Evolutionary conservation across 2,329 filamentous ascomycete species (phyloP), one percentile per base, ranked within the genome.

Genomic region (Aspergillus vadensis): DNA sequence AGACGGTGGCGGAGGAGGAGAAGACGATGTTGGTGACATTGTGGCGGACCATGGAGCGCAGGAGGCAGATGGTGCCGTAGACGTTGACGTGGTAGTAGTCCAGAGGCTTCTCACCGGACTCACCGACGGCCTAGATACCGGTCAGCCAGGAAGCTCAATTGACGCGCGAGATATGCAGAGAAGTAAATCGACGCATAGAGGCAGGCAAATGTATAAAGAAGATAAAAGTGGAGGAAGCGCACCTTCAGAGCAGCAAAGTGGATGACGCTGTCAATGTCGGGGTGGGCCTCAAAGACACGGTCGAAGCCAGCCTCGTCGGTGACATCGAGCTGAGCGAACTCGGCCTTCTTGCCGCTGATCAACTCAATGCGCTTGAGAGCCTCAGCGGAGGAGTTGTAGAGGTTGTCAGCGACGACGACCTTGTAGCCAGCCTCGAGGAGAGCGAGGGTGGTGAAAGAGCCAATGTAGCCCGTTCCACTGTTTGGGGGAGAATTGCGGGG

Each of bases 41-140:
- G 84, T 97, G 87, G 77, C 88, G 88, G 74, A 87, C 85, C 92
- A 99, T 98, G 72, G 88, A 88, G 66, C 88, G 86, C 64, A 99
- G 86, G 51, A 99, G 90, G 70, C 88, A 85, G 72, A 99, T 88
- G 71, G 92, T 95, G 77, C 95, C 96, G 74, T 90, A 90, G 63
- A 98, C 95, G 77, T 99, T 99, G 83, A 97, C 91, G 70, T 90
- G 86, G 85, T 97, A 99, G 86, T 99, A 99, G 80, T 97, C 93
- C 74, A 98, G 87, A 49, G 95, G 95, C 65, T 92, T 96, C 78
- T 96, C 91, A 72, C 85, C 88, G 57, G 94, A 98, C 81, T 99
- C 94, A 73, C 95, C 95, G 62, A 99, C 95, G 50, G 96, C 94
- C 92, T 96, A 69, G 10, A 21, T 39, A 56, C 53, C 32, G 62